Evolutionary conservation across 2,329 filamentous ascomycete species (phyloP).

Genomic region (Torrubiellomyces zombiae): DNA sequence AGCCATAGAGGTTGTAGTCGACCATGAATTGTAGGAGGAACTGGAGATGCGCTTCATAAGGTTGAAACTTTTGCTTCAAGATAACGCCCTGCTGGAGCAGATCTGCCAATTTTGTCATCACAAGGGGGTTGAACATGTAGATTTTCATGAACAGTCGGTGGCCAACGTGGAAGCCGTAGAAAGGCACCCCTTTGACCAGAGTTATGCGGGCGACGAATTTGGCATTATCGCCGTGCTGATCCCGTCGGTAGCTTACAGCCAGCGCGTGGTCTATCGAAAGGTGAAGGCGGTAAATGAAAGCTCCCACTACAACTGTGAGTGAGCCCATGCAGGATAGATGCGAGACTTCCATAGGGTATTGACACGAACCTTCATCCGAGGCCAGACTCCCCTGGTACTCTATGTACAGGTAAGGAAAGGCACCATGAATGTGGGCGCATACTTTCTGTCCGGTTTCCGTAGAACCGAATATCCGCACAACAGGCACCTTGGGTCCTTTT

Average conservation of each 20-base stretch:
- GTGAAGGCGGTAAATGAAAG: conserved; percentile 64
- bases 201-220: conserved; percentile 80
- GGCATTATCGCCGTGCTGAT: conserved; percentile 48
- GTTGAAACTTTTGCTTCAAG: conserved; percentile 69
- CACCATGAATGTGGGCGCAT: conserved; percentile 88
- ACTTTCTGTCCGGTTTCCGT: conserved; percentile 93
- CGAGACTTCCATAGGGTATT: no score
- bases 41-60: conserved; percentile 85
- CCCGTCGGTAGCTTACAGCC: conserved; percentile 66
- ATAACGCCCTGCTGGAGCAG: conserved; percentile 77
- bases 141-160: conserved; percentile 87
- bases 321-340: no score
- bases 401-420: conserved; percentile 89
- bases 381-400: conserved; percentile 60
- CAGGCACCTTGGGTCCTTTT: conserved; percentile 58
- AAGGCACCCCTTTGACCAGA: conserved; percentile 81
- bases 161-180: conserved; percentile 90
- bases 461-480: conserved; percentile 80
- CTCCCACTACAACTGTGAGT: conserved; percentile 48
- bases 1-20: conserved; percentile 95
- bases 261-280: conserved; percentile 83
- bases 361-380: conserved; percentile 49
- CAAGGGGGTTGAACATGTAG: conserved; percentile 74
- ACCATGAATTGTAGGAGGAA: conserved; percentile 95
- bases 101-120: conserved; percentile 78